These are phyloP conservation scores for Myxozyma sirexii DNA, from an alignment of 805 yeast species.

Conservation along the genomic window DNA sequence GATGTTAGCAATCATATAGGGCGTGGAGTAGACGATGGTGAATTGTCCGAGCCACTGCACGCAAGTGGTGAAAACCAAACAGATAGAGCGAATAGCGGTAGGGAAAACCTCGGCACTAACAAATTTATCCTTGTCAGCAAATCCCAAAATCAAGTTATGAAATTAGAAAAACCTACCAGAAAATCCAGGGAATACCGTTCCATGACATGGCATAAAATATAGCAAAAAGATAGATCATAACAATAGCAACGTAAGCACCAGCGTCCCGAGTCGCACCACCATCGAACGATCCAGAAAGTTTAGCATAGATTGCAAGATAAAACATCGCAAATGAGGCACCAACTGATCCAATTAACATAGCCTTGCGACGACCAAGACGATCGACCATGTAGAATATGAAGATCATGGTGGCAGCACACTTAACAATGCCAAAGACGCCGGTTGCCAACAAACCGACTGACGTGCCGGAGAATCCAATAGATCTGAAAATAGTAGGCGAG, in stretches of 20 bases:
- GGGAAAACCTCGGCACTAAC: constrained; percentile 48
- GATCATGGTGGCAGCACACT: constrained; percentile 77
- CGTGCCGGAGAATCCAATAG: constrained; percentile 48
- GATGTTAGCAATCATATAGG: constrained; percentile 58
- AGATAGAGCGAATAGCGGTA: constrained; percentile 64
- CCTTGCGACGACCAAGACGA: constrained; percentile 72
- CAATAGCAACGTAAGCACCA: constrained; percentile 47
- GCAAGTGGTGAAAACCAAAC: constrained; percentile 66
- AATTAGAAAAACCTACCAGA: not conserved
- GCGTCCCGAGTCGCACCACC: constrained; percentile 54
- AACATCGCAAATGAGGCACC: constrained; percentile 70
- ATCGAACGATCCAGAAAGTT: not conserved
- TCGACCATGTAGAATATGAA: constrained; percentile 74
- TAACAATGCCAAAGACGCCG: constrained; percentile 77
- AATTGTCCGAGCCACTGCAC: constrained; percentile 78
- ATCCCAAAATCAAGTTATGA: not conserved
- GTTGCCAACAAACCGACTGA: constrained; percentile 70
- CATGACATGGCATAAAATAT: constrained; percentile 42
- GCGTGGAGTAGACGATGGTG: constrained; percentile 74
- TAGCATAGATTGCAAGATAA: constrained; percentile 57
- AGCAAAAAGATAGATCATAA: constrained; percentile 58
- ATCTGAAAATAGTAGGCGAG: constrained; percentile 49
- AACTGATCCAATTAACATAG: constrained; percentile 69
- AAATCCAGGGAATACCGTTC: not conserved
- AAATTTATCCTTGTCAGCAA: not conserved